Evolutionary conservation across 2,329 filamentous ascomycete species (phyloP).

Genomic region (Trichothecium sympodiale): DNA sequence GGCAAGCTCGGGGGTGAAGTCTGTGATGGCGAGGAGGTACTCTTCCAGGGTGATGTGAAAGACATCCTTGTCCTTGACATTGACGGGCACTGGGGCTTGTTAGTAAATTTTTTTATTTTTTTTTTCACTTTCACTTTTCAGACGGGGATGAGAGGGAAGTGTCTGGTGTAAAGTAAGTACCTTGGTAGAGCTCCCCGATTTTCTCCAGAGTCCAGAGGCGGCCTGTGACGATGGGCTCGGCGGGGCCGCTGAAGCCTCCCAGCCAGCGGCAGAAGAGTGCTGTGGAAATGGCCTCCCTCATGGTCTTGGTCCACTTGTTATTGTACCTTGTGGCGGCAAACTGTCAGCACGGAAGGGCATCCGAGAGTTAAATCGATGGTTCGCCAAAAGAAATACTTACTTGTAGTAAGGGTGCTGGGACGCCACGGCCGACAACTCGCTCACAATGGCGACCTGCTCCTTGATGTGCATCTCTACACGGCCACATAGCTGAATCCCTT

Average conservation of each 20-base stretch:
- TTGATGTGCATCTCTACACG: slow-evolving; percentile 62
- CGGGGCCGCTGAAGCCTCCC: slow-evolving; percentile 53
- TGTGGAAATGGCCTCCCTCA: slow-evolving; percentile 65
- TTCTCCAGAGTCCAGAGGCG: slow-evolving; percentile 80
- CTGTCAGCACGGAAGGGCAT: too few species aligned
- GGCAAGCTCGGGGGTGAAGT: slow-evolving; percentile 79
- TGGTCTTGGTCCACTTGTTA: slow-evolving; percentile 67
- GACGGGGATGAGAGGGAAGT: slow-evolving; percentile 1
- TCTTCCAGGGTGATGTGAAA: slow-evolving; percentile 98
- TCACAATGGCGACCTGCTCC: slow-evolving; percentile 60
- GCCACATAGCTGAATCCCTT: slow-evolving; percentile 39
- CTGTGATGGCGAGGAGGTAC: slow-evolving; percentile 81
- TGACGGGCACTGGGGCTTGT: slow-evolving; percentile 62
- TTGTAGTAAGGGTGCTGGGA: slow-evolving; percentile 95
- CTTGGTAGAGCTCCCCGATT: slow-evolving; percentile 64
- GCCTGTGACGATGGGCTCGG: slow-evolving; percentile 41
- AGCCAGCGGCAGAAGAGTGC: slow-evolving; percentile 61
- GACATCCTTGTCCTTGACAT: slow-evolving; percentile 76
- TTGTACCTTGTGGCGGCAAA: slow-evolving; percentile 50
- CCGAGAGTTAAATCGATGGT: too few species aligned
- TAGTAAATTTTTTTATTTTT: neutral
- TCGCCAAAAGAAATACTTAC: slow-evolving; percentile 36
- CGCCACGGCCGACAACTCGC: slow-evolving; percentile 59
- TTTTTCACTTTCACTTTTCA: neutral
- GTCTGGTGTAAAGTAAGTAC: slow-evolving; percentile 30